Evolutionary conservation across 2,329 filamentous ascomycete species (phyloP), one percentile per base, ranked within the genome.

Genomic region (Harringtonia lauricola): DNA sequence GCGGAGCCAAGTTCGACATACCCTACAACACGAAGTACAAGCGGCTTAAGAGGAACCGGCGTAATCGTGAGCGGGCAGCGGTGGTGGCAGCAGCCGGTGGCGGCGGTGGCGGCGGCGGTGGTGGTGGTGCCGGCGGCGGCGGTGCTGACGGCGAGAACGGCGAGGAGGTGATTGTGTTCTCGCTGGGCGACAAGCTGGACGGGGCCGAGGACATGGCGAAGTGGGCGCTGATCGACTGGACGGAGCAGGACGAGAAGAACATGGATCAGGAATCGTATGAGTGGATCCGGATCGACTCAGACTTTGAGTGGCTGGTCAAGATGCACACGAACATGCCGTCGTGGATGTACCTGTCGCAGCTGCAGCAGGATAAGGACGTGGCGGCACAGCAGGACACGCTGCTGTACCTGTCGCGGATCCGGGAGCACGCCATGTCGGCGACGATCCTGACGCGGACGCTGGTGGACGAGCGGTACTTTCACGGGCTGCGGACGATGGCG

Each of bases 21-120:
- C 89, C 90, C 1, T 98, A 98, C 64, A 96, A 96, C 55, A 98
- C 92, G 0, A 98, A 98, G 60, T 98, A 98, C 66, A 98, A 96
- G 66, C 81, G 94, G 9, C 72, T 98, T 3, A 98, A 98, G 68
- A 74, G 89, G 38, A 95, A 85, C 47, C 78, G 83, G 36, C 72
- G 85, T 28, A 79, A 90, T 59, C 88, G 88, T 59, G 86, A 94
- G 59, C 79, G 86, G 47, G 79, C 76, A 19, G 74, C 74, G 40
- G 77, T 71, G 21, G 73, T 68, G 36, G 83, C 72, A 45, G 18
- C 37, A 18, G 36, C 36, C 7, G 84, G 83, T 55, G 71, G 71
- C 38, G 61, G n/a, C n/a, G n/a, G n/a, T n/a, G n/a, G n/a, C n/a
- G n/a, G n/a, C n/a, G n/a, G n/a, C n/a, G n/a, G n/a, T n/a, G n/a